Base-by-base conservation (phyloP, 1,284 basidiomycete species). In the Ganoderma lucidum region DNA sequence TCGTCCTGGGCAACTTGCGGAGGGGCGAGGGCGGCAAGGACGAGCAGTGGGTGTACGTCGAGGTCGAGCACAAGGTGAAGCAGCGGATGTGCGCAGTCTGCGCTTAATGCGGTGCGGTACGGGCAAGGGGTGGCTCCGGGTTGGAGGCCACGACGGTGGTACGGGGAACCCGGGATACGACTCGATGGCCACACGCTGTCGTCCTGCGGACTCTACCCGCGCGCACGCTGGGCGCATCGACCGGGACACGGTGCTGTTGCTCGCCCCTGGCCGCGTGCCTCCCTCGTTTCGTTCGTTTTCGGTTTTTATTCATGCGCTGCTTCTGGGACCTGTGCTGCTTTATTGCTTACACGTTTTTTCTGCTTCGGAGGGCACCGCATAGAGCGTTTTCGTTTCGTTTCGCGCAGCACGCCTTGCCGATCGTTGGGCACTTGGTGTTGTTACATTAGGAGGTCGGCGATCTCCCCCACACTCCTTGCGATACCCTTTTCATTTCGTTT, bases 1-100 rank as follows among this genome's bases (percentile, higher is more conserved):
- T 81, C 37, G 75, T 75, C 58, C 71, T 63, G 66, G 74, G 68
- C 68, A 51, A 51, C 48, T 12, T 51, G 48, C 56, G 76, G 69
- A 67, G 75, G 61, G 66, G 68, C 71, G 65, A 78, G 72, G 74
- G 17, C 53, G 74, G 17, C 53, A 62, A 71, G 55, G 65, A 77
- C 72, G 74, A 83, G 71, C 77, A 78, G 28, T 84, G 84, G 83
- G 81, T 84, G 48, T 81, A 77, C 67, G 79, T 84, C 64, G 84
- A 85, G 51, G 76, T 85, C 64, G 79, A 78, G 56, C 82, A 83
- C 19, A 71, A 76, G 66, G 79, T 85, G 56, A 75, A 74, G 63
- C 79, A 83, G 67, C 78, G 73, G 30, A 75, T 78, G 58, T 73
- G 72, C 68, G 67, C 63, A 23, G 70, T 73, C 58, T 63, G 51